Base-by-base conservation (phyloP, 2,329 filamentous ascomycete species). In the Ramularia collo-cygni region DNA sequence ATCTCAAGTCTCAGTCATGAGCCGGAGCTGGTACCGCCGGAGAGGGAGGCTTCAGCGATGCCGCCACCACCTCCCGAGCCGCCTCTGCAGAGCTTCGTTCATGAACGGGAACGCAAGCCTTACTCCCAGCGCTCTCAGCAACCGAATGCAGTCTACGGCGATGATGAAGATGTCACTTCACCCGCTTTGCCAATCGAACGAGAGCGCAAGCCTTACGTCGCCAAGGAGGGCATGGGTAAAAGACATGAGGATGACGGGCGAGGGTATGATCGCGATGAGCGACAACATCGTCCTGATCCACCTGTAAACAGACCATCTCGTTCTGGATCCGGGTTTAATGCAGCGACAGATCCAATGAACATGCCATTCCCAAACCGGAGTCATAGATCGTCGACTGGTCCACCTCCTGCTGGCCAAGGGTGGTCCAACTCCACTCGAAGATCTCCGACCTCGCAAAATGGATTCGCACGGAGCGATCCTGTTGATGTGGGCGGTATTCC, bases 131-230 rank as follows among this genome's bases (percentile, higher is more conserved):
- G 47, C 6, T 52, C 53, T 50, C 28, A 57, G 54, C 8, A 56
- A 50, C 48, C 54, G 2, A 52, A 56, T 29, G 51, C 48, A 3
- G 37, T 60, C 3, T 24, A 24, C 10, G 21, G 10, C 6, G 59
- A 61, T 17, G 61, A 62, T 26, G 55, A 61, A 12, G 65, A 69
- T 32, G 56, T 65, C 10, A 58, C 60, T 4, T 58, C 64, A 1
- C 59, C 68, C 1, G 56, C 66, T 1, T 64, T 71, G 1, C 75
- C 75, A 1, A 74, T 83, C 33, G 80, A 84, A 54, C 74, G 80
- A 4, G 75, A 83, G 52, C 67, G 80, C 27, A 76, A 83, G 44
- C 80, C 80, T 0, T 84, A 83, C 52, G 66, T 63, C 17, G 74
- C 72, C 1, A 71, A 74, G 16, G 76, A 77, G 12, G 77, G 77